Base-by-base conservation (phyloP, 2,329 filamentous ascomycete species). In the Coniochaeta ligniaria region DNA sequence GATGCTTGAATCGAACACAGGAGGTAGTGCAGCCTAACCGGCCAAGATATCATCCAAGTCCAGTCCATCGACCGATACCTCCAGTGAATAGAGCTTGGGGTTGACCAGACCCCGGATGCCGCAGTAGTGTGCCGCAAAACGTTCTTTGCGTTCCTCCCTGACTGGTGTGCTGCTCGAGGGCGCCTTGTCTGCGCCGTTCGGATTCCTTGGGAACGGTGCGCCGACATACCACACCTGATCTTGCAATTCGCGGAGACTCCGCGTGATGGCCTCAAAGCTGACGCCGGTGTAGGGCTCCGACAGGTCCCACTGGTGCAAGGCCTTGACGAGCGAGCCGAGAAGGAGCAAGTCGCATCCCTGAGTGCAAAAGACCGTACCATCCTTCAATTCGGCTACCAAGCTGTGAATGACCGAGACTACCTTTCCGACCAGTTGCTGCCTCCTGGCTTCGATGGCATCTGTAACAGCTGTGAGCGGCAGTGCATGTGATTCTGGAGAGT, bases 321-420 rank as follows among this genome's bases (percentile, higher is more conserved):
- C 28, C 54, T 24, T 35, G 33, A 56, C 33, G 22, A 56, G 31
- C 22, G 54, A 12, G 12, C 54, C 54, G 54, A 56, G 54, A 14
- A 64, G n/a, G 38, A 64, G 56, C 26, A 59, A 54, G 20, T 63
- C 61, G 33, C 62, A 63, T 2, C 62, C 62, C 7, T 55, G 52
- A 16, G 59, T 20, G 17, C 62, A 63, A 1, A 61, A 22, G 20
- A 54, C 47, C 20, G 59, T 41, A n/a, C 60, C 55, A 22, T 61
- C 61, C 16, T 59, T 35, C 20, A 64, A 28, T 1, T 55, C 47
- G 12, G 45, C 55, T 45, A 62, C 7, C 20, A 56, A 45, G 33
- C 58, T 50, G 36, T 63, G 47, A 8, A 64, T 52, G 5, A 60
- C 47, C 1, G 62, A 61, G 6, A 64, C 35, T 5, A 59, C 61